Conservation (phyloP, 768 basidiomycete genomes). For the Serendipita sp. region DNA sequence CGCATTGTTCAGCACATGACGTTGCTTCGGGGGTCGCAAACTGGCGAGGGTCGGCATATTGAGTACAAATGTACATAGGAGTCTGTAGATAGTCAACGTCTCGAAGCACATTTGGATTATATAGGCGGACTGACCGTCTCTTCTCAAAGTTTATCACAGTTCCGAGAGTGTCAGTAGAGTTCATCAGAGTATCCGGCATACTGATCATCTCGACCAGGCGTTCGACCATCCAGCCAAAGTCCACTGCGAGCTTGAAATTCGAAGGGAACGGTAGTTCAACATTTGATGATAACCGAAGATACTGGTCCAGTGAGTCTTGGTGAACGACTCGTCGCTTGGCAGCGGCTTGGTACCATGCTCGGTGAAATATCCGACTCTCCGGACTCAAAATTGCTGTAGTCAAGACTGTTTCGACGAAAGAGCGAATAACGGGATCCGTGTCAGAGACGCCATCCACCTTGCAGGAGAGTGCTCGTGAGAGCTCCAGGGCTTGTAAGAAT, state of each 20-base stretch:
- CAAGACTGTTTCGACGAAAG: constrained; percentile 65
- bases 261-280: constrained; percentile 21
- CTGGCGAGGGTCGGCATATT: constrained; percentile 34
- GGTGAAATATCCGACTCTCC: constrained; percentile 60
- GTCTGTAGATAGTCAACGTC: constrained; percentile 27
- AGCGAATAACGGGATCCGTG: constrained; percentile 40
- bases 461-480: constrained; percentile 39
- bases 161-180: constrained; percentile 35
- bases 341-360: constrained; percentile 68
- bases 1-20: constrained; percentile 43
- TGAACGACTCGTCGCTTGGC: constrained; percentile 48
- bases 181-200: constrained; percentile 51
- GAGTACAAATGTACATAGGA: constrained; percentile 48
- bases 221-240: constrained; percentile 73
- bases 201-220: constrained; percentile 66
- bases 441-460: constrained; percentile 26
- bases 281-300: not conserved
- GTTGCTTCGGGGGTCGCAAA: constrained; percentile 28
- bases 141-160: constrained; percentile 70
- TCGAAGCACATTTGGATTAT: not conserved
- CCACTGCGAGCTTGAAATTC: constrained; percentile 44
- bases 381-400: constrained; percentile 62
- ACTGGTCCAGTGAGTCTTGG: constrained; percentile 28
- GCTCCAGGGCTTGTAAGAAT: constrained; percentile 54
- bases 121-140: constrained; percentile 38